Evolutionary conservation across 2,329 filamentous ascomycete species (phyloP).

Genomic region (Cladosporium sp.): DNA sequence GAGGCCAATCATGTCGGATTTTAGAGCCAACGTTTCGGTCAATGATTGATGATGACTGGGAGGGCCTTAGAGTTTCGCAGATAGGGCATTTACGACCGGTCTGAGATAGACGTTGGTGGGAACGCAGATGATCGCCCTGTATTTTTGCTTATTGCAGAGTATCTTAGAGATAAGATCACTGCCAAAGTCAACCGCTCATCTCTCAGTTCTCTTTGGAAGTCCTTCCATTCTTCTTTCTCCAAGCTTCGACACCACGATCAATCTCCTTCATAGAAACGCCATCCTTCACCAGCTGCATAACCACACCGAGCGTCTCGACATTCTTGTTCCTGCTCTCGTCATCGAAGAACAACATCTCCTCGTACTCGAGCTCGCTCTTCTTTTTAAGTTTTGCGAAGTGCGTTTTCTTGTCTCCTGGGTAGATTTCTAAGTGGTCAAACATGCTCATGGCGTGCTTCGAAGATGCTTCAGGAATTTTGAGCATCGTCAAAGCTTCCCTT

Average conservation of each 20-base stretch:
- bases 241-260: constrained; percentile 73
- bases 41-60: too few species aligned
- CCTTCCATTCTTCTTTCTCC: constrained; percentile 67
- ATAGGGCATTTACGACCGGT: too few species aligned
- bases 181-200: background rate
- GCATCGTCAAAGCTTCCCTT: constrained; percentile 70
- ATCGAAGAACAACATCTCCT: constrained; percentile 94
- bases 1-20: too few species aligned
- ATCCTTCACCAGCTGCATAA: constrained; percentile 76
- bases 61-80: too few species aligned
- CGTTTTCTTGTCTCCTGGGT: constrained; percentile 74
- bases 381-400: constrained; percentile 75
- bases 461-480: constrained; percentile 60
- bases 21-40: too few species aligned
- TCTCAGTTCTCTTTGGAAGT: constrained; percentile 18
- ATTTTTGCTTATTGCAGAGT: background rate
- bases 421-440: constrained; percentile 59
- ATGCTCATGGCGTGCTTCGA: constrained; percentile 41
- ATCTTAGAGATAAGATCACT: background rate
- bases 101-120: too few species aligned
- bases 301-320: constrained; percentile 74
- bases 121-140: too few species aligned
- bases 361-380: constrained; percentile 65
- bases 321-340: constrained; percentile 87
- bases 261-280: constrained; percentile 74